These are phyloP conservation scores for Gloeophyllum trabeum DNA, from an alignment of 768 basidiomycete genomes.

Conservation along the genomic window DNA sequence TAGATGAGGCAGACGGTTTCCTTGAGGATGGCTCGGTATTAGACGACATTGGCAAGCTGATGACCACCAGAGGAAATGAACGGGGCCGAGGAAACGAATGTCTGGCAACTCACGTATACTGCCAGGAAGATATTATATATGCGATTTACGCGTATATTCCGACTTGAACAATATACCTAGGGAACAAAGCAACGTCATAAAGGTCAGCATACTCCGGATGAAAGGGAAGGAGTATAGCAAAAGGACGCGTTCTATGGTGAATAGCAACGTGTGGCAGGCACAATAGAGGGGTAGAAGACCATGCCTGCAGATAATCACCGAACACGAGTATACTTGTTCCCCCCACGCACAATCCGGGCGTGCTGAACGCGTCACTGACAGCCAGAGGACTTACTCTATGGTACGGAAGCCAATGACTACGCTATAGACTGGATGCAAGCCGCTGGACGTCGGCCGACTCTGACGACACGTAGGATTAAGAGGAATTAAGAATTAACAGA, in stretches of 20 bases:
- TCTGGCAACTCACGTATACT: neutral
- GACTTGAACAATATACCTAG: constrained; percentile 3
- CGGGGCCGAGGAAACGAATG: neutral
- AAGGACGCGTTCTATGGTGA: too few relatives aligned
- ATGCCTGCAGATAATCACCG: too few relatives aligned
- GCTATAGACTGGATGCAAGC: too few relatives aligned
- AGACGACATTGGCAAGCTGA: constrained; percentile 3
- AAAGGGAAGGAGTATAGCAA: constrained; percentile 2
- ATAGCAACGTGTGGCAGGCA: too few relatives aligned
- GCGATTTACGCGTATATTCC: constrained; percentile 4
- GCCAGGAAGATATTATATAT: neutral
- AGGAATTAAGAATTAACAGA: neutral
- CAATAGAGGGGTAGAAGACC: too few relatives aligned
- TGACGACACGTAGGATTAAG: neutral
- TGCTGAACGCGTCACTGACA: neutral
- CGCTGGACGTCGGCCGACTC: too few relatives aligned
- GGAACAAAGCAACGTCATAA: neutral
- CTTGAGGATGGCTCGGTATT: constrained; percentile 29
- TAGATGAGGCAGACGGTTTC: constrained; percentile 63
- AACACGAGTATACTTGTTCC: too few relatives aligned
- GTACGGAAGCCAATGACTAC: neutral
- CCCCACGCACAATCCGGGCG: too few relatives aligned
- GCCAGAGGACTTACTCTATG: neutral
- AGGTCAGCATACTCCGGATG: too few relatives aligned
- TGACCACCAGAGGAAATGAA: neutral